Evolutionary conservation across 495 filamentous ascomycete species (phyloP), one percentile per base, ranked within the genome.

Genomic region (Jackrogersella minutella): DNA sequence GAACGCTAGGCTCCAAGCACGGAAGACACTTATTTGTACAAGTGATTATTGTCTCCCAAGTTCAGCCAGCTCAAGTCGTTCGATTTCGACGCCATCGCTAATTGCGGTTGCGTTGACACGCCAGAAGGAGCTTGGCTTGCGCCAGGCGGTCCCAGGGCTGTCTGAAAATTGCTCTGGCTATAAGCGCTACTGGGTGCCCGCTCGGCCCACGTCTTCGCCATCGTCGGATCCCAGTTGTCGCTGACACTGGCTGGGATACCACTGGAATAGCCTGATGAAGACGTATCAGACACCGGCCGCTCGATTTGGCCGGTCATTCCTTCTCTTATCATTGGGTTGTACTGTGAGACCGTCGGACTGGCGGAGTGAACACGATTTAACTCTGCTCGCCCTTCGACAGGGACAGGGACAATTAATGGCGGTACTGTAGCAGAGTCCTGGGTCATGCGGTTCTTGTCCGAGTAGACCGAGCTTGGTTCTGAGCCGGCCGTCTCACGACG

Each of bases 51-150:
- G 13, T 76, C 78, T 24, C 78, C 77, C 24, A 93, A 75, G 72
- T 92, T 92, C 36, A 93, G 76, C 90, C 90, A 93, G 77, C 89
- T 91, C 86, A 93, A 90, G 74, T 93, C 90, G 22, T 80, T 77
- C 14, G 77, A 74, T 50, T 73, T 73, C 14, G 73, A 66, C 17
- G 72, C 71, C 60, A 73, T 74, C 19, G 72, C 56, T n/a, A 75
- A 60, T 17, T 79, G 79, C 10, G 77, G 73, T 59, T 81, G 82
- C 31, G 79, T 74, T 44, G 78, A 77, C 9, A 79, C 59, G 5
- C 81, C 79, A 0, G 76, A 68, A 0, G 65, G 60, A 53, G 68
- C 79, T 73, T 19, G 80, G 40, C 21, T 80, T 39, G 65, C 71
- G 77, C 39, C 78, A 74, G 72, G 62, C n/a, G 73, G 68, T 76